Evolutionary conservation across 1,284 basidiomycete genomes (phyloP), one percentile per base, ranked within the genome.

Genomic region (Uromyces viciae-fabae): DNA sequence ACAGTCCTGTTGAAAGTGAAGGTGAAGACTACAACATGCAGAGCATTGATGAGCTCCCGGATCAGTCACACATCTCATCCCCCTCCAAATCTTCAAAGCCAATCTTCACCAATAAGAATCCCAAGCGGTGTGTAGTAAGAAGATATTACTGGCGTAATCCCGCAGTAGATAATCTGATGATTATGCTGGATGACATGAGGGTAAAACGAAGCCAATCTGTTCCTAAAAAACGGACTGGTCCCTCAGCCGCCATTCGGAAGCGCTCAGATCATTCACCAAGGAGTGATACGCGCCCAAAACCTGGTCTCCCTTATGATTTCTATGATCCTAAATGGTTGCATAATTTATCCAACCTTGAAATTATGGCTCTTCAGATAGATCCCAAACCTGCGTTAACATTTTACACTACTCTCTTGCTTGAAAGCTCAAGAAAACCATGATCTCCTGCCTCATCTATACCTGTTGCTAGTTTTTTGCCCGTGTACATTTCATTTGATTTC

Each of bases 91-190:
- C n/a, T 5, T n/a, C 5, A 31, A 73, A 73, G 33, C 2, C 46
- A 15, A 56, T 54, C 15, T 56, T 73, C 52, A 73, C 28, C 1
- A 52, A 73, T 17, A 15, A 7, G 3, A 73, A 73, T n/a, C 49
- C 52, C 31, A 73, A 54, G 49, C 31, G 22, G 28, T 54, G 31
- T 19, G 3, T 5, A 28, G 71, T 73, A n/a, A 42, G 28, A 19
- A 54, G 49, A 5, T 73, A 54, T 19, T 36, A 36, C 15, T 73
- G 71, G 71, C 28, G 71, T 3, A 73, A 54, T 56, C 28, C 71
- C 38, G 49, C 46, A 15, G 52, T 73, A n/a, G 71, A 73, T n/a
- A 8, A 17, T 38, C 71, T 73, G 15, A 73, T 73, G 46, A 38
- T 40, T 28, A 22, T 22, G 19, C 2, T 73, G 8, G 71, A 73